Base-by-base conservation (phyloP, 192 early-diverging fungal species). In the Spinellus fusiger region DNA sequence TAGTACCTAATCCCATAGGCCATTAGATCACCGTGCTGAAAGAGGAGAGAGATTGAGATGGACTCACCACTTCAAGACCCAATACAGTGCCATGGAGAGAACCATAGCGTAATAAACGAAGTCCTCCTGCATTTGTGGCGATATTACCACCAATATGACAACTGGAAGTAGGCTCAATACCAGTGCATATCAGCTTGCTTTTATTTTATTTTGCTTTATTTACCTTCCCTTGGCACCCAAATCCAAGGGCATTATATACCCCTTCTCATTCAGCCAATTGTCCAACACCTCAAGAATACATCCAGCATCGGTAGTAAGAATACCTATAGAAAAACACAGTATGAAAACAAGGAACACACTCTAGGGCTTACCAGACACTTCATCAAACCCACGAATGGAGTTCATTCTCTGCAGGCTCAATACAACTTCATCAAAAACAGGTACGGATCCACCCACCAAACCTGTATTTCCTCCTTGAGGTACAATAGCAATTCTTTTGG, bases 121-220 rank as follows among this genome's bases (percentile, higher is more conserved):
- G 78, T 3, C 97, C 97, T 35, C 97, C 97, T 0, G 97, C 97
- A 73, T 99, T 99, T 6, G 95, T 95, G 9, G 95, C 89, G n/a
- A 99, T 90, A 63, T 99, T 99, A 34, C 97, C 97, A 53, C 97
- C 97, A 62, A 99, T 96, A 57, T 96, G 93, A 73, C 95, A 98
- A 69, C 89, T 94, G 56, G 60, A 68, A 49, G 5, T 37, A 4
- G 49, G 46, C 2, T 5, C n/a, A n/a, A n/a, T n/a, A n/a, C n/a
- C n/a, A n/a, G n/a, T n/a, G n/a, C n/a, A n/a, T n/a, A n/a, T n/a
- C n/a, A n/a, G n/a, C n/a, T n/a, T n/a, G n/a, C n/a, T n/a, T n/a
- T n/a, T n/a, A n/a, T n/a, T n/a, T n/a, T n/a, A n/a, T n/a, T n/a
- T n/a, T n/a, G n/a, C 16, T 59, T 16, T 40, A 18, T 49, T 56